Evolutionary conservation across 2,329 filamentous ascomycete species (phyloP), one percentile per base, ranked within the genome.

Genomic region (Colletotrichum nymphaeae): DNA sequence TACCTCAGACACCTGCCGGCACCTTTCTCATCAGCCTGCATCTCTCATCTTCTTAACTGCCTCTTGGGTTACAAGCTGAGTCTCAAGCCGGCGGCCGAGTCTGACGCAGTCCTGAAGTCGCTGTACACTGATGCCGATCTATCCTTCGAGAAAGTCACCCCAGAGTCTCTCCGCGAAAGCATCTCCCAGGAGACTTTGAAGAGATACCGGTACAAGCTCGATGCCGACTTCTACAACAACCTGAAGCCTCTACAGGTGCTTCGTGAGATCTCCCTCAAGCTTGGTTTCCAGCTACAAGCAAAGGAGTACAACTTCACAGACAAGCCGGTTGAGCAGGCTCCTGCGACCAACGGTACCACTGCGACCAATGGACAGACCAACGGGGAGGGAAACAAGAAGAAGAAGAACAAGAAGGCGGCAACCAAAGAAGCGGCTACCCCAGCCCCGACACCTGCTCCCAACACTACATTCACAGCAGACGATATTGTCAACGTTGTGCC

Each of bases 401-500:
- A 91, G 84, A 91, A 88, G 82, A 89, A 91, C 84, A 91, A 89
- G 84, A 87, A 87, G 79, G 55, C 59, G 35, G 24, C 62, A 22
- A 81, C 86, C 3, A 87, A 88, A 66, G 88, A 92, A 57, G 84
- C 81, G 49, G 91, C 90, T 22, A 86, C 87, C 1, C 82, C 87
- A 22, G 84, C 85, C 75, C 73, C 83, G 80, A 22, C 57, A 3
- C 63, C 63, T 14, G 19, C 58, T 46, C 52, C 63, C 5, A 77
- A 85, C 77, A 76, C 88, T 82, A 74, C 83, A 78, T 98, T 99
- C 84, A 88, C 86, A 64, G 87, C 94, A 0, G 95, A 98, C 74
- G 95, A 99, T 78, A 89, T 99, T 75, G 84, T 97, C 76, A 98
- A 98, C 83, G 88, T 98, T 73, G 94, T 98, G n/a, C 97, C 97